phyloP scores from a whole-genome alignment of 352 stramenopile species.

The Phytophthora rubi region DNA sequence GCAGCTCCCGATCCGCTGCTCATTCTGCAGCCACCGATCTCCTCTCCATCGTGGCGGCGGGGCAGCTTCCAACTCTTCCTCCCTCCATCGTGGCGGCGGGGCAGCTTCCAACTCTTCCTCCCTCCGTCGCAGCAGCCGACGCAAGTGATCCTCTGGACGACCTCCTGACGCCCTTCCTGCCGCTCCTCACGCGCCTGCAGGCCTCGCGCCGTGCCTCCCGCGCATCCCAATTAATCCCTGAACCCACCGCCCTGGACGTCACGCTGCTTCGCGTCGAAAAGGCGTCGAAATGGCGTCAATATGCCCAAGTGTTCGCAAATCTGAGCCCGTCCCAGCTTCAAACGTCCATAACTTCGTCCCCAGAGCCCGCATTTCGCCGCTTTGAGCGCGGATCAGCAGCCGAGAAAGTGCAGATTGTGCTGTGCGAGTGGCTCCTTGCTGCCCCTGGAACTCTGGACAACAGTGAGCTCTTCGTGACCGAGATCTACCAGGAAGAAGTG shows the following conservation, averaged over 20 bases:
- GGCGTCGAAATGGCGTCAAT: conserved; percentile 52
- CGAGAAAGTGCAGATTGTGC: conserved; percentile 45
- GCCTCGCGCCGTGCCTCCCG: conserved; percentile 23
- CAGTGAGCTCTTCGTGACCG: conserved; percentile 59
- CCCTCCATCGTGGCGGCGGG: conserved; percentile 21
- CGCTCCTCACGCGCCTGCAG: conserved; percentile 58
- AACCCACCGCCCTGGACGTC: conserved; percentile 21
- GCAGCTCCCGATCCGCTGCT: too few relatives aligned
- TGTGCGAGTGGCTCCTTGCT: conserved; percentile 42
- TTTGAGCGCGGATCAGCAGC: conserved; percentile 51
- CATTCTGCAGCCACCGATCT: conserved; percentile 10
- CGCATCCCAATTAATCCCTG: background rate
- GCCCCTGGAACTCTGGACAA: conserved; percentile 20
- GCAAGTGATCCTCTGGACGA: conserved; percentile 22
- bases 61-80: conserved; percentile 33
- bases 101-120: conserved; percentile 29
- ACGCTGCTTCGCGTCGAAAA: conserved; percentile 46
- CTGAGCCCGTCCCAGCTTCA: conserved; percentile 40
- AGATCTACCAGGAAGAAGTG: conserved; percentile 69
- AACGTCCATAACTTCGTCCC: background rate
- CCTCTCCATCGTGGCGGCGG: conserved; percentile 31
- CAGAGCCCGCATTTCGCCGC: conserved; percentile 43
- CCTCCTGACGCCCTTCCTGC: conserved; percentile 50
- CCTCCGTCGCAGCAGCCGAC: conserved; percentile 1
- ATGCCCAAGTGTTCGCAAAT: conserved; percentile 40